Evolutionary conservation across 768 basidiomycete genomes (phyloP).

Genomic region (Leccinum pellstonianum): DNA sequence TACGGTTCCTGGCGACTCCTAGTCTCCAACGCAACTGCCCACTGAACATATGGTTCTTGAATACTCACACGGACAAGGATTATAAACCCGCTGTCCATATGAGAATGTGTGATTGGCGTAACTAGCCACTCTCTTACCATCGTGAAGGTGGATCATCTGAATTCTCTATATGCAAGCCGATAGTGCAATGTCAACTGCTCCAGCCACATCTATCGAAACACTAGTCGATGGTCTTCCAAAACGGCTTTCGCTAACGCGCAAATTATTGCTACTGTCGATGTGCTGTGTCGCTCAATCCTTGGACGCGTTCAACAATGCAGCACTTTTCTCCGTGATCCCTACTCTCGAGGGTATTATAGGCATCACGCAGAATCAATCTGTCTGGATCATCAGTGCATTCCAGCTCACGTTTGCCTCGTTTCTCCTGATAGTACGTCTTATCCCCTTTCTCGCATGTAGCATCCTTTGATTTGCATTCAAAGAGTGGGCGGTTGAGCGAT

Average conservation of each 20-base stretch:
- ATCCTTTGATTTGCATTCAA: constrained; percentile 10
- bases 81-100: background rate
- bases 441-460: background rate
- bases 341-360: constrained; percentile 24
- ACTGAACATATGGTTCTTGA: background rate
- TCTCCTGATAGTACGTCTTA: constrained; percentile 22
- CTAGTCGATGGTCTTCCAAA: constrained; percentile 3
- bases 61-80: background rate
- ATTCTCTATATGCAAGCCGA: background rate
- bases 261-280: constrained; percentile 32
- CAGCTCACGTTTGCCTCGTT: constrained; percentile 49
- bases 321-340: constrained; percentile 41
- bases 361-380: constrained; percentile 30
- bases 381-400: constrained; percentile 45
- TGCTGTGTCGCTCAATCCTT: constrained; percentile 44
- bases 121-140: too few relatives aligned
- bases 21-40: background rate
- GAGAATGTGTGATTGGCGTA: background rate
- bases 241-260: constrained; percentile 26
- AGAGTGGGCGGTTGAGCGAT: constrained; percentile 30
- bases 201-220: background rate
- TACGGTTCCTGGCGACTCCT: background rate
- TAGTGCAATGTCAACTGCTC: constrained; percentile 12
- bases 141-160: background rate
- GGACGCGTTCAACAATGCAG: constrained; percentile 45